Base-by-base conservation (phyloP, 2,329 filamentous ascomycete species). In the Diaporthe citrichinensis region DNA sequence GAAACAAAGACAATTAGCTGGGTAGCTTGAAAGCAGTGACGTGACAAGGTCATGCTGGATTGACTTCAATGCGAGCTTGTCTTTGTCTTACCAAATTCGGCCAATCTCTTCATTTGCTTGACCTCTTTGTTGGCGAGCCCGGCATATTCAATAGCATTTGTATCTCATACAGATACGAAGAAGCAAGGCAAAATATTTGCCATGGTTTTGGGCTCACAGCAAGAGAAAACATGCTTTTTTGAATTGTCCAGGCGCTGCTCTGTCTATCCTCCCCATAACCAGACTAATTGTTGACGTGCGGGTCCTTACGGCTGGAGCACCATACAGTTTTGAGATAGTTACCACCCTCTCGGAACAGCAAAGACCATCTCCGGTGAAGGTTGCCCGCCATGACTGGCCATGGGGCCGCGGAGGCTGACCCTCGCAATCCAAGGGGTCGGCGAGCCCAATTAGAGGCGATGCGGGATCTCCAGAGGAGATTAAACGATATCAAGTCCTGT, bases 71-170 rank as follows among this genome's bases (percentile, higher is more conserved):
- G 39, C 15, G 25, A 23, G 9, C 1, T 8, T 28, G 34, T 23
- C 46, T 68, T 69, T 55, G 36, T 69, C 34, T 69, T 17, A n/a
- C 34, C n/a, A 20, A 28, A 55, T 69, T 39, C 65, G 49, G 65
- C 65, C 23, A 44, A 15, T 31, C 28, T 31, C 17, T n/a, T 15
- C 4, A 10, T 31, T 39, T 25, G 12, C 15, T 53, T 2, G n/a
- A 9, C 49, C 17, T 36, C 65, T 69, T 55, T 41, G 34, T 55
- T 25, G 23, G 6, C 10, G 20, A 14, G 23, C 8, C 5, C 23
- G 25, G 15, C 34, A 17, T 41, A 34, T 69, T 28, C 49, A 31
- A 12, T 4, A 8, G n/a, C 9, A 20, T 10, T 6, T 17, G 9
- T 20, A 25, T 25, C 31, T 53, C n/a, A 39, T 39, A 25, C 12